Percentiles rank a stretch among this genome's conserved stretches.
These are phyloP conservation scores for Quercus parvula DNA, from an alignment of 306 rosid genomes.

Conservation along the genomic window DNA sequence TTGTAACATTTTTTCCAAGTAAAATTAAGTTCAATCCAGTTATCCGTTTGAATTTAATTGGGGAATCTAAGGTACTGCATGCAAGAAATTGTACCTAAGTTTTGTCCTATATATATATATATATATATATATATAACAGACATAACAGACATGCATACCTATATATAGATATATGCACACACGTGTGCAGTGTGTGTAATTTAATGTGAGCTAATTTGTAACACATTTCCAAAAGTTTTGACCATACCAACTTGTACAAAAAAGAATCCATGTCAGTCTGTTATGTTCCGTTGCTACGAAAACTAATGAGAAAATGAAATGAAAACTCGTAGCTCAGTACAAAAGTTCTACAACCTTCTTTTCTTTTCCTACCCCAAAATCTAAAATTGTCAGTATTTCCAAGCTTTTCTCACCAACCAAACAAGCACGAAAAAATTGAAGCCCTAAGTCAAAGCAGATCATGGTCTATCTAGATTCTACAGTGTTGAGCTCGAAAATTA, in stretches of 20 bases:
- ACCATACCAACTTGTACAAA: background rate
- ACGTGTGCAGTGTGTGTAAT: too few relatives aligned
- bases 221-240: too few relatives aligned
- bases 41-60: too few relatives aligned
- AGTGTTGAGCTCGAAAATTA: background rate
- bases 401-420: background rate
- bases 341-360: background rate
- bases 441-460: constrained; percentile 3
- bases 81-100: too few relatives aligned
- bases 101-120: too few relatives aligned
- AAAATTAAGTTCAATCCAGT: too few relatives aligned
- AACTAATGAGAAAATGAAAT: background rate
- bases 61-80: too few relatives aligned
- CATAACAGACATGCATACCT: too few relatives aligned
- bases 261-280: background rate
- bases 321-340: background rate
- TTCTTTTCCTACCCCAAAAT: background rate
- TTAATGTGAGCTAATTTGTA: too few relatives aligned
- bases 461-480: background rate
- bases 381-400: background rate
- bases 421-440: background rate
- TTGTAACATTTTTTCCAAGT: too few relatives aligned
- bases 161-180: too few relatives aligned
- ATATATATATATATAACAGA: too few relatives aligned
- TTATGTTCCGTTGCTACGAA: background rate